Evolutionary conservation across 305 asterid species (phyloP), one percentile per base, ranked within the genome.

Genomic region (Withania somnifera): DNA sequence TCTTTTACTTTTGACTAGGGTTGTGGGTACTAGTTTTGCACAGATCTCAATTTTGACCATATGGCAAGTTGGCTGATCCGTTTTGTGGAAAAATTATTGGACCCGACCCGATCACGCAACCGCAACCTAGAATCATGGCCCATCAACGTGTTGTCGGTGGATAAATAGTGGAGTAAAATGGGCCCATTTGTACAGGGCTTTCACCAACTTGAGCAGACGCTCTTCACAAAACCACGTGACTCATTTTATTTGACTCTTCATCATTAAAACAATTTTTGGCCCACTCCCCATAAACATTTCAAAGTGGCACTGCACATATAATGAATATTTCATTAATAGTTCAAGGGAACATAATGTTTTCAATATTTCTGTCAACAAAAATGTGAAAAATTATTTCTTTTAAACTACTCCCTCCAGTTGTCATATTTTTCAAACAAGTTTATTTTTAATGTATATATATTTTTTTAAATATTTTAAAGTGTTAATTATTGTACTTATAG

Each of bases 261-360:
- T 82, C 69, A 79, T 77, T 57, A 61, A 6, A 45, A 47, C 3
- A 7, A 45, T 36, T 3, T 47, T 45, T 45, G 20, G 9, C 42
- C 6, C 15, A 79, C 68, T 77, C 0, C 78, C 82, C 85, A 81
- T 82, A 78, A 77, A 81, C 84, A 60, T 83, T 86, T 80, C 82
- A 84, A n/a, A n/a, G n/a, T n/a, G n/a, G n/a, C n/a, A n/a, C 3
- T 34, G 5, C 5, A 34, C 5, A 4, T 34, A 34, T 4, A 6
- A 36, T 36, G 40, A 36, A 4, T 7, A 36, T 36, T 36, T 36
- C 40, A 36, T 36, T 36, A 36, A 36, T 6, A 36, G 40, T 36
- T 36, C n/a, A n/a, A n/a, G n/a, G n/a, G n/a, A n/a, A n/a, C n/a
- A n/a, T n/a, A n/a, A n/a, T n/a, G n/a, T n/a, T n/a, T n/a, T n/a